phyloP scores from a whole-genome alignment of 805 yeast genomes.

The Teunomyces aglyptinius region DNA sequence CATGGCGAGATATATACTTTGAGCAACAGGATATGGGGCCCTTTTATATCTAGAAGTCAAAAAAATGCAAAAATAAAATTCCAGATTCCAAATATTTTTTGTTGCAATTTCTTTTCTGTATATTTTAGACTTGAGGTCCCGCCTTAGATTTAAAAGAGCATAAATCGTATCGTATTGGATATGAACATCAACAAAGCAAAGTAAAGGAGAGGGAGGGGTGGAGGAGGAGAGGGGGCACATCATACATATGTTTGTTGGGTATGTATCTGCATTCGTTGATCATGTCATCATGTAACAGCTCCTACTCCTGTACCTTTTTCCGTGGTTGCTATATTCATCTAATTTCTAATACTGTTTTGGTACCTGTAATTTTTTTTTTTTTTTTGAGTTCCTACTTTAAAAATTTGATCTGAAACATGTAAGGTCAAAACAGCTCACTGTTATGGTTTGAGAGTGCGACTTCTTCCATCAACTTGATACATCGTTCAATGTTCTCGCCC shows the following conservation, averaged over 20 bases:
- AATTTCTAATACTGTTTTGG: too few species aligned
- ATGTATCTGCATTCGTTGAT: too few species aligned
- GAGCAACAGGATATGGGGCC: not conserved
- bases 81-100: not conserved
- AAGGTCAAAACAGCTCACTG: not conserved
- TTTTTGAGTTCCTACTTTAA: not conserved
- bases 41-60: conserved; percentile 1
- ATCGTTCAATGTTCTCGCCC: conserved; percentile 67
- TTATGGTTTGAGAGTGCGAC: conserved; percentile 25
- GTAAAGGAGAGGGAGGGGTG: too few species aligned
- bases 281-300: too few species aligned
- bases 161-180: not conserved
- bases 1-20: not conserved
- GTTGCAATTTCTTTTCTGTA: not conserved
- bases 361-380: not conserved
- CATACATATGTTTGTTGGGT: too few species aligned
- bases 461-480: conserved; percentile 71
- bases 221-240: too few species aligned
- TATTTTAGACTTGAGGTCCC: not conserved
- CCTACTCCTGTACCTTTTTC: too few species aligned
- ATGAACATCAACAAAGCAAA: not conserved
- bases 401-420: not conserved
- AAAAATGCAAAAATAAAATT: not conserved
- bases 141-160: not conserved
- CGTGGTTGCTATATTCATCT: too few species aligned